Evolutionary conservation across 495 filamentous ascomycete genomes (phyloP).

Genomic region (Tuber magnatum): DNA sequence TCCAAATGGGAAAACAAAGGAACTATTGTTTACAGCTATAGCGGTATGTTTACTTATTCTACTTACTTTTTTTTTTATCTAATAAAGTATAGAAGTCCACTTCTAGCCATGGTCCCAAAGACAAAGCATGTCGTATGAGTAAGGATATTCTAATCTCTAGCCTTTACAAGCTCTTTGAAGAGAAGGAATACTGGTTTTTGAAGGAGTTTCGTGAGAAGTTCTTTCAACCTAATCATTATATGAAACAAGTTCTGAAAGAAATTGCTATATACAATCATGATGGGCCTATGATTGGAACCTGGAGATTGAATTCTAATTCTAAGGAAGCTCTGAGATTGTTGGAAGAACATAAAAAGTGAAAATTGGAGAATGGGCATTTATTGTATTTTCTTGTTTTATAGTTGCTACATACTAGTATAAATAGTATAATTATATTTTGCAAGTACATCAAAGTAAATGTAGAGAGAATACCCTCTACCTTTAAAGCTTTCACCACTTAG

Average conservation of each 20-base stretch:
- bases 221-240: constrained; percentile 80
- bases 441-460: background rate
- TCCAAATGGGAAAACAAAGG: background rate
- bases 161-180: constrained; percentile 71
- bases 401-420: background rate
- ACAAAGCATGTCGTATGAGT: constrained; percentile 63
- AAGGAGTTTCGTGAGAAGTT: constrained; percentile 63
- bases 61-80: background rate
- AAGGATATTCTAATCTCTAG: constrained; percentile 75
- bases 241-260: constrained; percentile 73
- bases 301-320: constrained; percentile 66
- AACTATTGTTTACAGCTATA: background rate
- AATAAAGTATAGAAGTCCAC: background rate
- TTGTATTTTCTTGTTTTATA: background rate
- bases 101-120: background rate
- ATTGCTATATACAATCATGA: constrained; percentile 70
- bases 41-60: background rate
- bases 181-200: constrained; percentile 80
- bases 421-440: background rate
- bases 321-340: constrained; percentile 40
- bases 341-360: background rate
- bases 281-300: constrained; percentile 72
- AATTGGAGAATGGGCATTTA: background rate
- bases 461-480: background rate
- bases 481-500: background rate